Base-by-base conservation (phyloP, 2,329 filamentous ascomycete species). In the Fusarium nematophilum region DNA sequence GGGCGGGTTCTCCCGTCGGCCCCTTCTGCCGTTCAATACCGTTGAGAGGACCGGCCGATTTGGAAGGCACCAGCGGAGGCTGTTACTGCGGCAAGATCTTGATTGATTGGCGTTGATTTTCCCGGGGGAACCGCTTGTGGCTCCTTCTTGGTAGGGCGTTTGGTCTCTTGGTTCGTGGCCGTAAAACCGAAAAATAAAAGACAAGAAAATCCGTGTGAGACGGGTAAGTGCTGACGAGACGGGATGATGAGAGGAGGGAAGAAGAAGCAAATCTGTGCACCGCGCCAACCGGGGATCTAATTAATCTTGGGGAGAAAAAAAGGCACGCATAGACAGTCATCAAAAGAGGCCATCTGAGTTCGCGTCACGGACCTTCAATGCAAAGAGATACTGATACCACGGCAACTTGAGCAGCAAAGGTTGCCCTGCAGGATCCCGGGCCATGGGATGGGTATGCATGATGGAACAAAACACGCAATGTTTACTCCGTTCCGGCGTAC, bases 11-110 rank as follows among this genome's bases (percentile, higher is more conserved):
- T 62, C 57, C 60, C 60, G 59, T 42, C 17, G 40, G 34, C 27
- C 43, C 44, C 59, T 63, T 57, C 45, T 21, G 27, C 56, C 44
- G 60, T 64, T 53, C 8, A 29, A 29, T 13, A 37, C 55, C 60
- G 57, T 56, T 62, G 27, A 51, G 23, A 21, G n/a, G n/a, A n/a
- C n/a, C n/a, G n/a, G n/a, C n/a, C n/a, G n/a, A n/a, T n/a, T n/a
- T n/a, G n/a, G n/a, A n/a, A n/a, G n/a, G n/a, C n/a, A n/a, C n/a
- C n/a, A n/a, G n/a, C n/a, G n/a, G n/a, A n/a, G n/a, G n/a, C n/a
- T n/a, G n/a, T n/a, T n/a, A n/a, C n/a, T n/a, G n/a, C n/a, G n/a
- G n/a, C n/a, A n/a, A n/a, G n/a, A n/a, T n/a, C n/a, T n/a, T n/a
- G n/a, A 26, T 36, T 59, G 30, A 29, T 52, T 43, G 34, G 36